Conservation (phyloP, 2,329 filamentous ascomycete species). For the Chaetothyriales sp. region DNA sequence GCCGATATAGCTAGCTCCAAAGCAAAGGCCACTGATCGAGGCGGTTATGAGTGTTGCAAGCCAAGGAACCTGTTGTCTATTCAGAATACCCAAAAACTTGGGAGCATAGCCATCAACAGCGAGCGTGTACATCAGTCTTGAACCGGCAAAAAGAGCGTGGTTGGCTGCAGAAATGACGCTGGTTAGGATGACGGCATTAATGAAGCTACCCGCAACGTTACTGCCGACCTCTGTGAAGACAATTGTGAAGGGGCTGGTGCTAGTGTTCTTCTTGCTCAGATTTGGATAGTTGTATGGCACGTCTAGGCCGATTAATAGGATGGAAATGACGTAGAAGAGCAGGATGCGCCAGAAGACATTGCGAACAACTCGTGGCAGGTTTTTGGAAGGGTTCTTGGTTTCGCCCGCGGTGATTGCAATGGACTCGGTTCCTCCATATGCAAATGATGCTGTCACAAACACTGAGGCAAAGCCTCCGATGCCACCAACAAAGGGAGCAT, state of each 20-base stretch:
- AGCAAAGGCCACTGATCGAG: conserved; percentile 42
- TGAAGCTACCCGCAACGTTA: conserved; percentile 49
- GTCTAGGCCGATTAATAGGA: conserved; percentile 31
- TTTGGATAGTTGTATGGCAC: conserved; percentile 23
- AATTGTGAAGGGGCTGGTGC: conserved; percentile 44
- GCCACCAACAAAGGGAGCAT: conserved; percentile 48
- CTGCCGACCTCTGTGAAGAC: conserved; percentile 27
- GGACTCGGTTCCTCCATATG: conserved; percentile 30
- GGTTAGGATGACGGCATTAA: conserved; percentile 62
- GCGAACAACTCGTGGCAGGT: conserved; percentile 40
- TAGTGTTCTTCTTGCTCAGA: conserved; percentile 26
- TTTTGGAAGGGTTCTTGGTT: conserved; percentile 36
- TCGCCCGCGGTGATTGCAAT: conserved; percentile 43
- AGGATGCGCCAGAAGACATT: conserved; percentile 41
- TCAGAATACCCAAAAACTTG: conserved; percentile 34
- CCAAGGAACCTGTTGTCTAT: conserved; percentile 38
- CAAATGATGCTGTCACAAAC: conserved; percentile 28
- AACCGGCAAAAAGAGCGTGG: conserved; percentile 44
- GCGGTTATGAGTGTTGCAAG: conserved; percentile 41
- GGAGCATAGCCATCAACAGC: conserved; percentile 38
- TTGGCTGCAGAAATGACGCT: conserved; percentile 58
- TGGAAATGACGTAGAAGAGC: conserved; percentile 38
- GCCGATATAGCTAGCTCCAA: conserved; percentile 50
- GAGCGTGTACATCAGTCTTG: conserved; percentile 35
- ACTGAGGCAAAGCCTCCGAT: conserved; percentile 41